Base-by-base conservation (phyloP, 2,329 filamentous ascomycete genomes). In the Calonectria naviculata region DNA sequence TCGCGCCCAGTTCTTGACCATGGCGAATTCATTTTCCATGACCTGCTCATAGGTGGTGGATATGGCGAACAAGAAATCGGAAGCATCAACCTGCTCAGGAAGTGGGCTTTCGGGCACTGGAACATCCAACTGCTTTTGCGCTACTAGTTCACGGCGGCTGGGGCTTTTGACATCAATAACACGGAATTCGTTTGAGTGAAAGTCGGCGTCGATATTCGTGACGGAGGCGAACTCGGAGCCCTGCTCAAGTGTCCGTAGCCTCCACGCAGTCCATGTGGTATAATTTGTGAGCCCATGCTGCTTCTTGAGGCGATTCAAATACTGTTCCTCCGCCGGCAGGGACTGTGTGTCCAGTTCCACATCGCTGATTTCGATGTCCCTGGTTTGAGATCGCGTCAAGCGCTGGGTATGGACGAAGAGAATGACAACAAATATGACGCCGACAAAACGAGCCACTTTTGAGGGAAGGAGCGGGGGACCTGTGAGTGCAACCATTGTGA, bases 1-100 rank as follows among this genome's bases (percentile, higher is more conserved):
- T 4, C 85, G 80, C 42, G 83, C 79, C 86, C 86, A 87, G 68
- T 84, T 82, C 47, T 79, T 79, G 7, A 87, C 74, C 47, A 86
- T 76, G 12, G 83, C 81, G 67, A 81, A 81, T 63, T 86, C 81
- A 12, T 81, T 76, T 49, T 82, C 81, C 2, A 78, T 77, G 34
- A 88, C 77, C 5, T 85, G 82, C 19, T 80, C 78, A 66, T 83
- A 86, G 15, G 84, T 85, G 0, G 85, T 85, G 3, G 85, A 84
- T 29, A 87, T 75, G 47, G 84, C 85, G 64, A 88, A 85, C 3
- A 87, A 71, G 60, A 84, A 83, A 2, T 80, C 75, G 0, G 85
- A 85, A 0, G 82, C 84, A 60, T 87, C 82, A 4, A 84, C 71
- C 36, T 81, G 77, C 19, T 78, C 80, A 5, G 81, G 78, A 5